A percentile compares a stretch with the other conserved stretches of the same genome.
These are phyloP conservation scores for Acanthochlamys bracteata DNA, from an alignment of 106 monocot species.

Conservation along the genomic window DNA sequence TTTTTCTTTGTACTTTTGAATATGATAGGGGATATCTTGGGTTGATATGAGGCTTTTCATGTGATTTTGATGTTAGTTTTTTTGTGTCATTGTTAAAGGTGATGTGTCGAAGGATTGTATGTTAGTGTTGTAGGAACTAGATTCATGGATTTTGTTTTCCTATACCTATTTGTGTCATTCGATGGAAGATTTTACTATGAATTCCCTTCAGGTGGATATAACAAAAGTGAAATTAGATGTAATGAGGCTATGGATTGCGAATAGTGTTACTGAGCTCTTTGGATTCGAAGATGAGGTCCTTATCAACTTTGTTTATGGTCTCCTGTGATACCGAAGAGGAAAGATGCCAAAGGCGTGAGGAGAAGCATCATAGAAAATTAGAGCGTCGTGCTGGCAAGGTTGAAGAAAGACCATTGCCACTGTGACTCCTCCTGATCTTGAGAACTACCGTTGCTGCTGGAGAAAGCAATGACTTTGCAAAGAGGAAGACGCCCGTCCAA, in stretches of 20 bases:
- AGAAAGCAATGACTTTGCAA: constrained; percentile 21
- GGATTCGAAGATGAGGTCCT: constrained; percentile 99
- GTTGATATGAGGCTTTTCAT: background rate
- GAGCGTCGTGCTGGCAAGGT: constrained; percentile 53
- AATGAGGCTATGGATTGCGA: constrained; percentile 93
- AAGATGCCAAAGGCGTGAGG: constrained; percentile 65
- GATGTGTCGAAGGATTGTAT: background rate
- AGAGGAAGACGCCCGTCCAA: constrained; percentile 9
- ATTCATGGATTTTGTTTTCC: background rate
- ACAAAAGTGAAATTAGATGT: constrained; percentile 96
- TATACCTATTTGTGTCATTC: background rate
- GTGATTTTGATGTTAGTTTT: background rate
- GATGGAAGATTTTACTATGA: background rate
- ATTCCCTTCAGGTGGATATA: constrained; percentile 53
- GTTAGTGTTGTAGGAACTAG: background rate
- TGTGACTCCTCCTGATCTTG: constrained; percentile 31
- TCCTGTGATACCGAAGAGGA: constrained; percentile 89
- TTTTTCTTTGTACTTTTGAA: background rate
- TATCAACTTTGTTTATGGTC: constrained; percentile 89
- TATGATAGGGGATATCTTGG: background rate
- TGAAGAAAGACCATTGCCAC: constrained; percentile 37
- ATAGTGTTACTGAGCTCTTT: constrained; percentile 75
- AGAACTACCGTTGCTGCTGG: constrained; percentile 19
- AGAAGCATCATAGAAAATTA: constrained; percentile 52
- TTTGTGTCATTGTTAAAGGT: background rate